These are phyloP conservation scores for Diplogelasinospora grovesii DNA, from an alignment of 495 filamentous ascomycete species.

Conservation along the genomic window DNA sequence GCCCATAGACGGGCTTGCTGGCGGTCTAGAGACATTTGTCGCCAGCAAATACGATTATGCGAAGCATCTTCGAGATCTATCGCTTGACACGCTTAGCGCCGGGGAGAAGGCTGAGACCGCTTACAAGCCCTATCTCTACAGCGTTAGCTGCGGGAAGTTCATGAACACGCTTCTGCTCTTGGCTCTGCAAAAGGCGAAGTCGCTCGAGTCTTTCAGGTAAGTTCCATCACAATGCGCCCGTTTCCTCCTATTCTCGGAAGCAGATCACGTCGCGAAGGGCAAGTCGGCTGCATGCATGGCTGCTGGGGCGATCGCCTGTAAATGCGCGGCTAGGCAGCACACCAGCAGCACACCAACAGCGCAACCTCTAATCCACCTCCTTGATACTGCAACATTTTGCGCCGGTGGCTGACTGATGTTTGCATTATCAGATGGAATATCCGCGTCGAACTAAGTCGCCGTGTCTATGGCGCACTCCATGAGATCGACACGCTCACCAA, in stretches of 20 bases:
- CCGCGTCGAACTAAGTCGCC: conserved; percentile 52
- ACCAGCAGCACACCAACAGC: no score
- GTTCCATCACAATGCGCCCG: no score
- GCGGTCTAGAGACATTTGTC: conserved; percentile 52
- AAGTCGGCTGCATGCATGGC: no score
- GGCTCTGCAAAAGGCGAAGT: conserved; percentile 43
- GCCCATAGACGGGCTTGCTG: conserved; percentile 45
- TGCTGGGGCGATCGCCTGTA: no score
- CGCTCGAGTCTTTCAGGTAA: conserved; percentile 52
- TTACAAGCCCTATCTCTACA: conserved; percentile 42
- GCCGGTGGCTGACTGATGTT: conserved; percentile 10
- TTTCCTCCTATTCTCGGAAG: no score
- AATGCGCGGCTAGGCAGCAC: no score
- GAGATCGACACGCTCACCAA: conserved; percentile 43
- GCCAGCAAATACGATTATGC: conserved; percentile 57
- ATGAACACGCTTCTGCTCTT: conserved; percentile 55
- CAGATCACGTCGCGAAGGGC: no score
- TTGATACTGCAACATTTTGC: no score
- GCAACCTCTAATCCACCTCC: no score
- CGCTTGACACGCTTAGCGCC: conserved; percentile 41
- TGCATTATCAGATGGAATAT: conserved; percentile 50
- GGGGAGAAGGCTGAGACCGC: conserved; percentile 38
- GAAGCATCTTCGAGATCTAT: conserved; percentile 43
- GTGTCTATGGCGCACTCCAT: conserved; percentile 52
- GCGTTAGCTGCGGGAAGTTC: conserved; percentile 50